Evolutionary conservation across 1,139 yeast species (phyloP), one percentile per base, ranked within the genome.

Genomic region (Taphrina betulina): DNA sequence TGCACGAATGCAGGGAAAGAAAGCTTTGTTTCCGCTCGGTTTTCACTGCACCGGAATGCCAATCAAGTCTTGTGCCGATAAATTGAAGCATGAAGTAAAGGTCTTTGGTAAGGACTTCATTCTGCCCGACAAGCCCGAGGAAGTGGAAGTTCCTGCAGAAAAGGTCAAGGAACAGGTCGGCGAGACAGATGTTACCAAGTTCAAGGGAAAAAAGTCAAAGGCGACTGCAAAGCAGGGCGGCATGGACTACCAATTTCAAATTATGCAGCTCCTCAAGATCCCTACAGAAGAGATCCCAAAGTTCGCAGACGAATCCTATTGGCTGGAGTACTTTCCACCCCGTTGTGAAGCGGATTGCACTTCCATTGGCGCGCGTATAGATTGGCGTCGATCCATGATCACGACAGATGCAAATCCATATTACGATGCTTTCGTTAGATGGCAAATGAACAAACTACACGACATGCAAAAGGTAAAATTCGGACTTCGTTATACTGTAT

Each of bases 31-130:
- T 74, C 98, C 99, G 53, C 78, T 94, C 60, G 99, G 98, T 55
- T 92, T 92, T 83, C 99, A 92, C 73, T 94, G 98, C 78, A 92
- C 98, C 42, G 99, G 99, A 77, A 85, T 92, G 96, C 98, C 99
- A 58, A 94, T 92, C 70, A 85, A 73, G 75, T 92, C 98, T 16
- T 80, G 96, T 67, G 98, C 99, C 48, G 99, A 92, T 73, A 92
- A 92, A 73, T 79, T 94, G 66, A 81, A 82, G 68, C 81, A 98
- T 71, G 98, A 92, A 76, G 78, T 90, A 59, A 97, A 92, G 73
- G 72, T 81, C 69, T 92, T 92, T 70, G 98, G 99, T 48, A 76
- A 73, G 26, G 90, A 87, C 67, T 92, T 87, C 68, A 75, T 81
- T 19, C 81, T 81, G n/a, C 60, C 60, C 10, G 57, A 53, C 14